Percentiles rank a stretch among this genome's conserved stretches.
Conservation (phyloP, 164 flowering plant species). For the grape (Vitis vinifera) region DNA sequence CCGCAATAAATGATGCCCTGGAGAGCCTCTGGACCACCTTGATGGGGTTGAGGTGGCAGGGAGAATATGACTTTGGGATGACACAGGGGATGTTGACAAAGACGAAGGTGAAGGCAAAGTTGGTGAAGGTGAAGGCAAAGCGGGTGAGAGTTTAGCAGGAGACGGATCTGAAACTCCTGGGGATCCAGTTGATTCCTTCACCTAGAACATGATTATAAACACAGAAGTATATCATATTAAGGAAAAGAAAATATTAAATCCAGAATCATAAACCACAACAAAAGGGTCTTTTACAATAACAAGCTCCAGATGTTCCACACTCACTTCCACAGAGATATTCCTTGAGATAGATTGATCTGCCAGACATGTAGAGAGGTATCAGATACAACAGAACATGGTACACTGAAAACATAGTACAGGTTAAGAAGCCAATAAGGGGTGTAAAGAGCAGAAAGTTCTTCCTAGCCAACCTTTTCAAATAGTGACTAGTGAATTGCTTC, state of each 20-base stretch:
- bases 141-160: constrained; percentile 45
- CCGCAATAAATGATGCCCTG: constrained; percentile 47
- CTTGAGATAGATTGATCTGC: constrained; percentile 51
- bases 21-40: constrained; percentile 46
- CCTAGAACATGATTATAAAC: constrained; percentile 33
- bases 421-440: too few relatives aligned
- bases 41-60: constrained; percentile 50
- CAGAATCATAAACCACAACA: background rate
- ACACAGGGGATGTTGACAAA: constrained; percentile 41
- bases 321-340: constrained; percentile 46
- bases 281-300: constrained; percentile 1
- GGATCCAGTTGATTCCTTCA: constrained; percentile 40
- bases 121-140: constrained; percentile 54
- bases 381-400: constrained; percentile 9
- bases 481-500: too few relatives aligned
- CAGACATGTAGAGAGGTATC: constrained; percentile 12
- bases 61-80: constrained; percentile 33
- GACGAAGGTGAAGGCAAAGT: constrained; percentile 55
- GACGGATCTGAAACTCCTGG: constrained; percentile 43
- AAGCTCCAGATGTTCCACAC: constrained; percentile 23
- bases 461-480: too few relatives aligned
- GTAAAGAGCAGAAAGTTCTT: too few relatives aligned
- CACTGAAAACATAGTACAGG: too few relatives aligned
- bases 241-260: background rate
- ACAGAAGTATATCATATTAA: constrained; percentile 2